These are phyloP conservation scores for Chaetomium sp. DNA, from an alignment of 2,329 filamentous ascomycete genomes.

Conservation along the genomic window DNA sequence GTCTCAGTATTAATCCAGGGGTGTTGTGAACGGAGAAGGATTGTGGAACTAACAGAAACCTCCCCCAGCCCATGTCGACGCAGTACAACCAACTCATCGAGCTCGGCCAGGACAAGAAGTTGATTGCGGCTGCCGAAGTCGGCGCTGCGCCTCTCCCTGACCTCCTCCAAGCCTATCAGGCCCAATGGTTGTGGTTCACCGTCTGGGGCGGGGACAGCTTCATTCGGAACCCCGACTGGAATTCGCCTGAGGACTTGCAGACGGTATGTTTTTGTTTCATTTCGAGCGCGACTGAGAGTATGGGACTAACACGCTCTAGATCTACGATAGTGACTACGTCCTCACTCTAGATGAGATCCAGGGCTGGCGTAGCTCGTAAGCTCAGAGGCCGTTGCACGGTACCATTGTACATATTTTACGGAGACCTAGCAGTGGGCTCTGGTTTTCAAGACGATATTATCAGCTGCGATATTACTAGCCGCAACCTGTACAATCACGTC, in stretches of 20 bases:
- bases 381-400: not conserved
- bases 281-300: not conserved
- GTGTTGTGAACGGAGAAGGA: not conserved
- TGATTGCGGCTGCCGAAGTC: conserved; percentile 42
- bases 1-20: conserved; percentile 12
- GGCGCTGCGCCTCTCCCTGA: conserved; percentile 40
- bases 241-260: conserved; percentile 35
- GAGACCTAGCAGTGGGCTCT: not conserved
- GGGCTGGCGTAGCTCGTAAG: conserved; percentile 23
- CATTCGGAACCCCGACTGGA: conserved; percentile 37
- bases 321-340: conserved; percentile 30
- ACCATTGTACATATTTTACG: not conserved
- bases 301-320: conserved; percentile 17
- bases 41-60: not conserved
- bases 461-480: not conserved
- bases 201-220: conserved; percentile 38
- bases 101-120: conserved; percentile 39
- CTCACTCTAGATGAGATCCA: conserved; percentile 32
- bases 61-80: conserved; percentile 33
- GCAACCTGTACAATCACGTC: not conserved
- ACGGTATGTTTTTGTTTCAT: conserved; percentile 20
- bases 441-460: not conserved
- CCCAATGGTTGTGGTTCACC: conserved; percentile 43
- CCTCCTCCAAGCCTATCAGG: conserved; percentile 36
- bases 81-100: conserved; percentile 39